Conservation (phyloP, 2,329 filamentous ascomycete genomes). For the Aureobasidium pullulans region DNA sequence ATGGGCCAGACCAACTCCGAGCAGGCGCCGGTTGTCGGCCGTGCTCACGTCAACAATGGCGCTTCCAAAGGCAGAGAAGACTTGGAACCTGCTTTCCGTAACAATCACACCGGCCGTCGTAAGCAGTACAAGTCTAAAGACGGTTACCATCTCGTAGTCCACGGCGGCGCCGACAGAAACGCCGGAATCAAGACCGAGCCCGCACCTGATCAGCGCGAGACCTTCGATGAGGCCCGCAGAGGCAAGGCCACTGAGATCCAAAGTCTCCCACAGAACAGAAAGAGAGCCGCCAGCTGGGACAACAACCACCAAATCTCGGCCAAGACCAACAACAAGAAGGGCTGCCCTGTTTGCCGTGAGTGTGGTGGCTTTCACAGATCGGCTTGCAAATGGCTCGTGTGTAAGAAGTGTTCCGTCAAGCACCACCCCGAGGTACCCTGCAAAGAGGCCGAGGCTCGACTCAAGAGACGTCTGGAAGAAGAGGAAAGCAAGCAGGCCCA, state of each 20-base stretch:
- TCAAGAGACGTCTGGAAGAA: not conserved
- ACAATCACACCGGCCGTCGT: too few species aligned
- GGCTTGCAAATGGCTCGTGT: not conserved
- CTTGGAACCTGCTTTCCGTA: too few species aligned
- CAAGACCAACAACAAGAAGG: not conserved
- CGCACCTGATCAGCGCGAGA: not conserved
- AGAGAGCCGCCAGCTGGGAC: not conserved
- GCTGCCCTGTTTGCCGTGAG: not conserved
- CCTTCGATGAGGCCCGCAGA: not conserved
- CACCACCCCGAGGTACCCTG: not conserved
- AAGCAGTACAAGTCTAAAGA: not conserved
- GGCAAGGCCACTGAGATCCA: not conserved
- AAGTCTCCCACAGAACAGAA: not conserved
- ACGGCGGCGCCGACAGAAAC: not conserved
- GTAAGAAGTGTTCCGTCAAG: not conserved
- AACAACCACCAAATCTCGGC: not conserved
- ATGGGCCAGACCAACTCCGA: not conserved
- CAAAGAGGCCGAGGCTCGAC: not conserved
- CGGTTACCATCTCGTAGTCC: not conserved
- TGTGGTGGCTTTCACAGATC: not conserved
- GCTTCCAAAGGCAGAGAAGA: too few species aligned
- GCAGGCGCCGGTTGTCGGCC: not conserved
- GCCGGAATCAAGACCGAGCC: not conserved
- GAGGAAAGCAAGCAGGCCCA: not conserved
- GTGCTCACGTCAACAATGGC: not conserved